Base-by-base conservation (phyloP, 306 rosid genomes). In the Psophocarpus tetragonolobus region DNA sequence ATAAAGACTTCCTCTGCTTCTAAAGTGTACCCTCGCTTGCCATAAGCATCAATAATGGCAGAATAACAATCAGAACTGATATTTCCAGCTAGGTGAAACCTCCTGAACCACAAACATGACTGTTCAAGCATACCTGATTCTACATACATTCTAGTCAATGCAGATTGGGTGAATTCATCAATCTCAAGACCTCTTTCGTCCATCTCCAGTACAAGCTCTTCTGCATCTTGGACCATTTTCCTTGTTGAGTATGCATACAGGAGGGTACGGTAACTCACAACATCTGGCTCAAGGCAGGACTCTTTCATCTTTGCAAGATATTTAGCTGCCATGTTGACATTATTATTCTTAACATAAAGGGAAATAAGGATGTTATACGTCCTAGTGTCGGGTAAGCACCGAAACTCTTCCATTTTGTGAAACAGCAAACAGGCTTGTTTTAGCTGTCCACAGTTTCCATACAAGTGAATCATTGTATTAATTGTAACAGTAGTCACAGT, bases 391-490 rank as follows among this genome's bases (percentile, higher is more conserved):
- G 90, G 91, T 26, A 56, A 81, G 73, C 92, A 89, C 30, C 63
- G 81, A 67, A 91, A 83, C 82, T 84, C 91, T 79, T 84, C 94
- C 98, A 93, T 93, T 76, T 84, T 93, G 69, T 82, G 82, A 80
- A 89, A 75, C 38, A 93, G 82, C 0, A 77, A 87, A 75, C 68
- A 70, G 51, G 87, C 97, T 88, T 85, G 85, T 17, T 69, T 81
- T 27, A 85, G 84, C 53, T 57, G 73, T 29, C 90, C 95, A 54
- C 80, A 87, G 80, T 85, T 89, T 51, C 98, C 97, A 70, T 87
- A 89, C 27, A 93, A 88, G 84, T 88, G 97, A 85, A 93, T 91
- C 89, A 91, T 89, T 50, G 94, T 91, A 84, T 93, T 93, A 80
- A 91, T 84, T 68, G 97, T 91, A 67, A 91, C 93, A 0, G 90